Conservation (phyloP, 2,329 filamentous ascomycete genomes). For the Claviceps sp. region DNA sequence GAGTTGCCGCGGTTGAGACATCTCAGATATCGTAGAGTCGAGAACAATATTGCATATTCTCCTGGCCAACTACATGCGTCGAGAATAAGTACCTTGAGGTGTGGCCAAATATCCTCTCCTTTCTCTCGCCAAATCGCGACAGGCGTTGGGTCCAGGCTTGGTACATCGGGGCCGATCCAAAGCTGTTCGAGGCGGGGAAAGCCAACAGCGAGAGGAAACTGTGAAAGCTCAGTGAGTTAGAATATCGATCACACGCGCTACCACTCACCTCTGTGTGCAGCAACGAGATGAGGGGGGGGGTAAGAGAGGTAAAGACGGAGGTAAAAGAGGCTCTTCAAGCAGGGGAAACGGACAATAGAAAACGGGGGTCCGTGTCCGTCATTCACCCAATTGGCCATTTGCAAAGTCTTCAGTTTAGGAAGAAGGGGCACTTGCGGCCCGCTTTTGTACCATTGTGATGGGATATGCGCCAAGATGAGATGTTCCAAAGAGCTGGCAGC, state of each 20-base stretch:
- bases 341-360: no score
- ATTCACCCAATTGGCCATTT: background rate
- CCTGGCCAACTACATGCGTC: background rate
- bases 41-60: no score
- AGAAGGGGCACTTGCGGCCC: conserved; percentile 9
- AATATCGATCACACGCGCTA: no score
- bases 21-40: no score
- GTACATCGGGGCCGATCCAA: conserved; percentile 7
- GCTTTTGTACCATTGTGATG: background rate
- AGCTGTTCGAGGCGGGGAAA: conserved; percentile 8
- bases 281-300: no score
- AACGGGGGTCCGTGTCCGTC: no score
- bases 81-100: conserved; percentile 1
- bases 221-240: background rate
- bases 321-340: no score
- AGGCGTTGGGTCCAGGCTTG: conserved; percentile 9
- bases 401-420: conserved; percentile 17
- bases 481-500: conserved; percentile 9
- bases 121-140: conserved; percentile 6
- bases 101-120: conserved; percentile 17
- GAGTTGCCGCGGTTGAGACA: no score
- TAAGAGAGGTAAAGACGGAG: no score
- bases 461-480: conserved; percentile 13
- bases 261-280: no score
- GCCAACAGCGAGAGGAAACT: conserved; percentile 12